Evolutionary conservation across 352 stramenopile species (phyloP), one percentile per base, ranked within the genome.

Genomic region (Blastocystis hominis): DNA sequence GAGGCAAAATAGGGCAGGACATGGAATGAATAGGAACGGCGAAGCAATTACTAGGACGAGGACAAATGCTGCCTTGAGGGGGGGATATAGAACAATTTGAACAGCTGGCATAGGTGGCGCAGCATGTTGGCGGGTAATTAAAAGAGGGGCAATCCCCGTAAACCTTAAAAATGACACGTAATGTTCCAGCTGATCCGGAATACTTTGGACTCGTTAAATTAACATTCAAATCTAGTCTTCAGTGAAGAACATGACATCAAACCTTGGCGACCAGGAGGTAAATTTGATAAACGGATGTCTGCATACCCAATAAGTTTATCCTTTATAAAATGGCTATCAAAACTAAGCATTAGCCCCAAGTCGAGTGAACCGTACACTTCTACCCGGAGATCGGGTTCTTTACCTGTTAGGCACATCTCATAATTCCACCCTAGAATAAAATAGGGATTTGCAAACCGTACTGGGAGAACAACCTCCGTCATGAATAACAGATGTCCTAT

Each of bases 281-380:
- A 53, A 17, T 46, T 68, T 0, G 20, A 42, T 34, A 84, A 36
- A 36, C 30, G 3, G 42, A 84, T 84, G 4, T 84, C 72, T 50
- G 47, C 53, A 46, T 30, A 84, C 13, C 72, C 72, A 30, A 84
- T 84, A 38, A 84, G 50, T 84, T 84, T 84, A 30, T 84, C 72
- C 34, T 68, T 66, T 46, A 84, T 66, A 20, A 84, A 13, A 69
- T 30, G 72, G 20, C 44, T 20, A 47, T 84, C 72, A 15, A 66
- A 68, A 15, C 72, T 84, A 66, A 9, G 30, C 30, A 7, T 20
- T 84, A 50, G 24, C 24, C 59, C 6, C n/a, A 84, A n/a, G 1
- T 13, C 36, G n/a, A 24, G 9, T 24, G 30, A 50, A 17, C 42
- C 72, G 30, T 68, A 84, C 72, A 84, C 72, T 68, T 84, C 72